Evolutionary conservation across 768 basidiomycete species (phyloP), one percentile per base, ranked within the genome.

Genomic region (Scleroderma citrinum): DNA sequence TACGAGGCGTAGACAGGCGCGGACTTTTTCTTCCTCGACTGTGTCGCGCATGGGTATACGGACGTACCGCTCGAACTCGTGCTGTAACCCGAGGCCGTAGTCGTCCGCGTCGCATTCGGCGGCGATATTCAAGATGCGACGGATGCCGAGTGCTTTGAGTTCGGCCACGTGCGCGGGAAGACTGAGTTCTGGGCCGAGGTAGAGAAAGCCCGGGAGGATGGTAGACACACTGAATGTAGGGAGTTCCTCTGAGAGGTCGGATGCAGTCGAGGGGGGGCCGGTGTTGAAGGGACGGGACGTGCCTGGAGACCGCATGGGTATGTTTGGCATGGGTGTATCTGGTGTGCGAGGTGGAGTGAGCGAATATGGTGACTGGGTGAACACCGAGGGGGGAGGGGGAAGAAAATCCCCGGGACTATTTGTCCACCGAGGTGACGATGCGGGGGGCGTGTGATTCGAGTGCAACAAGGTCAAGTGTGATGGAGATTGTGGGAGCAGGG

Each of bases 1-100:
- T 38, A 85, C 90, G 59, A 93, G 87, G 43, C 82, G 76, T 38
- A 98, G 80, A 8, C 90, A 89, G 44, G 73, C 76, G 5, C 80
- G 77, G 34, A 98, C 87, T 46, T 87, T 86, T 52, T 90, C 88
- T 68, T 97, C 95, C 64, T 97, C 94, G 13, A 98, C 91, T 3
- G 84, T 92, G 70, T 98, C 94, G 54, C 92, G 74, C 90, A 97
- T 94, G 7, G 92, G 88, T 36, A 97, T 87, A 59, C 82, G 85
- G 40, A 79, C 70, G 64, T 97, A 97, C 56, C 79, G 80, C 54
- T 92, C 91, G 63, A 98, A 96, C 11, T 74, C 73, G 47, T 81
- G 75, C 41, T 73, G 74, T 49, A 94, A 59, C 16, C 72, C 68
- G 55, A 94, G 67, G 2, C 86, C 89, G 45, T 83, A 81, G 59